These are phyloP conservation scores for Uncinocarpus reesii DNA, from an alignment of 2,329 filamentous ascomycete species.

Conservation along the genomic window DNA sequence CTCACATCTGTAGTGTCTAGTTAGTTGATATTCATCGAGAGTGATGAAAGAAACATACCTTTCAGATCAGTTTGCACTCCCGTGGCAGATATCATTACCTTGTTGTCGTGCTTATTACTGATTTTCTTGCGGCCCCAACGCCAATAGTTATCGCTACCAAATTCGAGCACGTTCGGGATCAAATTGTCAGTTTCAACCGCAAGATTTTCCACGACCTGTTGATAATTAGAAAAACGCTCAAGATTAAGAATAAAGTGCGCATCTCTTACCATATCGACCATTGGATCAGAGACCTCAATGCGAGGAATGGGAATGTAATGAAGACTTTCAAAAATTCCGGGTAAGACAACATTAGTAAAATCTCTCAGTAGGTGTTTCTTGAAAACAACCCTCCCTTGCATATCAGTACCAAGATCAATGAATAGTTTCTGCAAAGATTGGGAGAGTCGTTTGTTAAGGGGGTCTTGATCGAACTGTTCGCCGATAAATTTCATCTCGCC, in stretches of 20 bases:
- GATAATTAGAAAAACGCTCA: neutral
- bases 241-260: neutral
- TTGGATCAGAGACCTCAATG: conserved; percentile 79
- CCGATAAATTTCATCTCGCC: conserved; percentile 85
- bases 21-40: neutral
- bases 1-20: conserved; percentile 54
- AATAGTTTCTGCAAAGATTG: conserved; percentile 73
- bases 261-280: conserved; percentile 57
- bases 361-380: conserved; percentile 92
- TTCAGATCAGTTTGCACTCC: conserved; percentile 87
- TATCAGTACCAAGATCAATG: conserved; percentile 76
- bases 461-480: conserved; percentile 80
- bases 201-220: conserved; percentile 71
- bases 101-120: conserved; percentile 70
- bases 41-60: conserved; percentile 21
- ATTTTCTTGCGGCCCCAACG: conserved; percentile 86
- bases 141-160: conserved; percentile 88
- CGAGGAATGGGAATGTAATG: conserved; percentile 87
- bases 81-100: conserved; percentile 72
- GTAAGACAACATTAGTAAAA: conserved; percentile 74
- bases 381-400: conserved; percentile 73
- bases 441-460: conserved; percentile 73
- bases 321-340: conserved; percentile 68
- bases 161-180: conserved; percentile 81
- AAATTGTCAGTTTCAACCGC: conserved; percentile 95